Base-by-base conservation (phyloP, 768 basidiomycete genomes). In the Lentinula edodes region DNA sequence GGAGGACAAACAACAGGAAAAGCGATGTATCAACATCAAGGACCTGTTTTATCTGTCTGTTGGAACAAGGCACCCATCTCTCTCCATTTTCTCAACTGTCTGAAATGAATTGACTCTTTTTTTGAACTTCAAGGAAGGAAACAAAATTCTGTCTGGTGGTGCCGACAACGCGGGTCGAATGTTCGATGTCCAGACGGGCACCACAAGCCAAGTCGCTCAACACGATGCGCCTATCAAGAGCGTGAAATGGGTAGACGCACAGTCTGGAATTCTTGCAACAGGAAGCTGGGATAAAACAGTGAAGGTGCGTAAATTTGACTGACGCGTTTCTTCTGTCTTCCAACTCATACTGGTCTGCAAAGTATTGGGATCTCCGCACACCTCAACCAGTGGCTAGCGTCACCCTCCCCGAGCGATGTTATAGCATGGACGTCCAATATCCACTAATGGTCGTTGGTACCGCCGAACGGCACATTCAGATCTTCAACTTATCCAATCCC, bases 231-330 rank as follows among this genome's bases (percentile, higher is more conserved):
- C 91, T 10, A 86, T 96, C 68, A 91, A 88, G 72, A 86, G 84
- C 61, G 87, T 93, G 42, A 82, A 85, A 58, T 95, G 89, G 86
- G 79, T 93, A 57, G 90, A 95, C 63, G 83, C 88, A 20, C 83
- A 83, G 63, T 83, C 83, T 39, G 85, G 91, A 13, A 86, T 95
- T 64, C 78, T 95, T 18, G 92, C 88, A 12, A 98, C 96, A 1
- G 97, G 95, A 9, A 94, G 93, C 58, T 99, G 97, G 97, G 96
- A 99, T 73, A 96, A 96, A 76, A 96, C 93, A 1, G 75, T 98
- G 70, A 96, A 95, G 81, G 95, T 95, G 65, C 60, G 75, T 69
- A 2, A 63, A 65, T 28, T 63, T 41, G 41, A 28, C 56, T 41
- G 41, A 34, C 58, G 43, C 53, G 58, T 0, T 52, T 48, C 54